Base-by-base conservation (phyloP, 2,329 filamentous ascomycete species). In the Diaporthe longicolla region DNA sequence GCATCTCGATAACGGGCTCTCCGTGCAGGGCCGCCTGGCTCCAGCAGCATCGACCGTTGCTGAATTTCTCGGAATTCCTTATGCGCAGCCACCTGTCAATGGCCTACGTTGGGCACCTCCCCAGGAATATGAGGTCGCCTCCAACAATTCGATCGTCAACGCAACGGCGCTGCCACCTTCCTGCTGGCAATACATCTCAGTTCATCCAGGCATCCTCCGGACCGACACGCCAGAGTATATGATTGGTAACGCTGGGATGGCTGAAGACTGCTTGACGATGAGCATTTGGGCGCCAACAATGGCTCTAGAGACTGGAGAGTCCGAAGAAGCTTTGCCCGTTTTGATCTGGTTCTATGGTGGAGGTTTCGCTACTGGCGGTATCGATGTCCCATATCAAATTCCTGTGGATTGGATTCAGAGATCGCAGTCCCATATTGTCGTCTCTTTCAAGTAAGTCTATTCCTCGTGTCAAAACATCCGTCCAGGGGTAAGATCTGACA, bases 311-410 rank as follows among this genome's bases (percentile, higher is more conserved):
- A 59, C 48, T 43, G 26, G 50, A 19, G 70, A 68, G 29, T 13
- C 37, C 37, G 1, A 40, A 40, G 7, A 40, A 40, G 76, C 75
- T 15, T 77, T 86, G 5, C 86, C 86, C 0, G 87, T 88, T 0
- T 79, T 85, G 7, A 82, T 85, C 26, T 89, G 85, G 80, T 81
- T 88, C 48, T 85, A 86, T 52, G 87, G 87, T 6, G 87, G 87
- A 21, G 83, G 84, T 2, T 87, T 86, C 74, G 74, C 80, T 13
- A 83, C 80, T 9, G 86, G 86, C 40, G 85, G 85, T 32, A 78
- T 84, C 19, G 81, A 85, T 40, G 82, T 87, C 0, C 84, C 85
- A 1, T 87, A 84, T 74, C 85, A 87, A 73, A 83, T 86, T 26
- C 86, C 86, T 0, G 77, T 82, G 1, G 79, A 82, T 52, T 86